Evolutionary conservation across 305 asterid genomes (phyloP), one percentile per base, ranked within the genome.

Genomic region (Ajuga reptans): DNA sequence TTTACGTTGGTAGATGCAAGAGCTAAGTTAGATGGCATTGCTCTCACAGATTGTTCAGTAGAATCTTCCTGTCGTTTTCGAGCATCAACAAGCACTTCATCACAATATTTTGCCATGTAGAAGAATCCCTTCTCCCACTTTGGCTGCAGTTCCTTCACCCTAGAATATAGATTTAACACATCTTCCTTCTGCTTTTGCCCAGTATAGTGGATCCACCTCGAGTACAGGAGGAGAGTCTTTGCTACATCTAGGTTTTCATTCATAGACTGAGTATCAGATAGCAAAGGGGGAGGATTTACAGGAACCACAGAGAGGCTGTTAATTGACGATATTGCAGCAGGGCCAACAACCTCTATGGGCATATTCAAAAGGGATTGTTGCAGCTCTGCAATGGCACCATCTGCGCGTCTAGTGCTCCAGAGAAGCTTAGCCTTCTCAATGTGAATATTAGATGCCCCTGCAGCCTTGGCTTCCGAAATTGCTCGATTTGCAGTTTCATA

Each of bases 101-200:
- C 97, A 73, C 87, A 87, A 82, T 93, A 93, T 79, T 90, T 93
- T 71, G 97, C 99, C 95, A 89, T 81, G 77, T 87, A 88, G 75
- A 93, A 93, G 80, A 84, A 90, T 36, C 97, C 97, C 72, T 87
- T 89, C 78, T 93, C 99, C 99, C 97, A 93, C 77, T 82, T 87
- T 68, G 99, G 96, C 80, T 89, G 99, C 79, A 93, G 77, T 79
- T 86, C 90, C 80, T 82, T 93, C 73, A 93, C 99, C 82, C 99
- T 83, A 66, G 96, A 84, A 79, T 88, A 93, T 69, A 93, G 84
- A 78, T 71, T 93, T 60, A 90, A 86, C 79, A 93, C 92, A 68
- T 93, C 96, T 82, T 90, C 96, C 84, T 90, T 93, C 77, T 89
- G 97, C 84, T 93, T 93, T 79, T 85, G 96, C 62, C 99, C 99